Conservation (phyloP, 208 protist genomes). For the Trypanosomatidae sp. region DNA sequence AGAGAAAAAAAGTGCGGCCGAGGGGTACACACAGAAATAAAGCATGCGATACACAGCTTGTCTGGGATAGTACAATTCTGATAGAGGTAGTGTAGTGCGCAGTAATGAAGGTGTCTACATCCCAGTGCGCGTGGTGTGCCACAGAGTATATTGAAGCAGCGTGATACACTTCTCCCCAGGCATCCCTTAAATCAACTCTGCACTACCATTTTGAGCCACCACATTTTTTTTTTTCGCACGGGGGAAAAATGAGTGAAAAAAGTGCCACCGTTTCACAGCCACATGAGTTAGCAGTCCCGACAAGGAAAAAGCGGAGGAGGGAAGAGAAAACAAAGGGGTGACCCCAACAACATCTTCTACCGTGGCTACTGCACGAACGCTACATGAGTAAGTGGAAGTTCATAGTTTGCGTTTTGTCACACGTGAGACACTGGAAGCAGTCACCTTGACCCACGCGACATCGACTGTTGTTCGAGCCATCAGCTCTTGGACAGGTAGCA, state of each 20-base stretch:
- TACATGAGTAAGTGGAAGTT: neutral
- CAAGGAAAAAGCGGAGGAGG: neutral
- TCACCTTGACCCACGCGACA: conserved; percentile 2
- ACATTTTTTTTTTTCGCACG: neutral
- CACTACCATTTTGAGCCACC: neutral
- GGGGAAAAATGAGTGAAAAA: neutral
- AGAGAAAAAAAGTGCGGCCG: neutral
- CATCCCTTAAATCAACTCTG: neutral
- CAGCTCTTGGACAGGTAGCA: neutral
- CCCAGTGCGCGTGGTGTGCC: neutral
- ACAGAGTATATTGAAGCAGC: neutral
- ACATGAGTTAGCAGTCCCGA: neutral
- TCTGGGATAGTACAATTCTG: neutral
- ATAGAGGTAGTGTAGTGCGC: neutral
- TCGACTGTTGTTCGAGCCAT: conserved; percentile 15
- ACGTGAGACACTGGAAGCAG: neutral
- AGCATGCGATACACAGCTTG: neutral
- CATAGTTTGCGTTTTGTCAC: neutral
- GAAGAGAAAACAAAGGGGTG: neutral
- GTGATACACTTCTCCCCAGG: neutral
- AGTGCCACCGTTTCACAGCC: neutral
- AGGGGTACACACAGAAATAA: neutral
- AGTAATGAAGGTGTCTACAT: neutral
- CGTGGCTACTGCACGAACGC: neutral
- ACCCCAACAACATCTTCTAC: neutral